Conservation (phyloP, 2,329 filamentous ascomycete genomes). For the Camptophora hylomeconis region DNA sequence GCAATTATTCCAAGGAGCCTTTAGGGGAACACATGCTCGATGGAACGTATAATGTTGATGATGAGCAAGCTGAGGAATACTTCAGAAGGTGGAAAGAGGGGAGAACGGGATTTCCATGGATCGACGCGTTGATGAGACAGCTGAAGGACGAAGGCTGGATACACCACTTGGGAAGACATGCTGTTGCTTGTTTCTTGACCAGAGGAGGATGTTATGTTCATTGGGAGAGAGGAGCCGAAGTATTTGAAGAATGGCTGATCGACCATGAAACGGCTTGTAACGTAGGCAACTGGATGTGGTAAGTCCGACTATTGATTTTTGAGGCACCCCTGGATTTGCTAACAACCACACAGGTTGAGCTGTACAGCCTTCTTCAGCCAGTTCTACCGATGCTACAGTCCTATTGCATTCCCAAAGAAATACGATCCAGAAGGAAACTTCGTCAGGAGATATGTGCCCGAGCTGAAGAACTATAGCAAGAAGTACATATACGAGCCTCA, state of each 20-base stretch:
- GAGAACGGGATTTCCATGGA: slow-evolving; percentile 64
- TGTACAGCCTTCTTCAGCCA: slow-evolving; percentile 65
- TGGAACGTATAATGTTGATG: slow-evolving; percentile 52
- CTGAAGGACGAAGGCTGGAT: slow-evolving; percentile 62
- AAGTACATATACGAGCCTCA: slow-evolving; percentile 72
- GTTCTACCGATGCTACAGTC: slow-evolving; percentile 58
- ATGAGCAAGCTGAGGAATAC: slow-evolving; percentile 46
- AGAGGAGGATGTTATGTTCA: slow-evolving; percentile 64
- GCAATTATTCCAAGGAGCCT: slow-evolving; percentile 35
- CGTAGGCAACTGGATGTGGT: slow-evolving; percentile 60
- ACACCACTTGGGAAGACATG: slow-evolving; percentile 63
- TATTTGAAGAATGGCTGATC: slow-evolving; percentile 63
- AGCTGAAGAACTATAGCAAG: slow-evolving; percentile 46
- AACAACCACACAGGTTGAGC: slow-evolving; percentile 41
- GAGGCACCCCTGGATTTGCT: neutral
- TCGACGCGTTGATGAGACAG: slow-evolving; percentile 69
- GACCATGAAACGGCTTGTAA: slow-evolving; percentile 67
- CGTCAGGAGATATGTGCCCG: slow-evolving; percentile 53
- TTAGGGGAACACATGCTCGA: slow-evolving; percentile 36
- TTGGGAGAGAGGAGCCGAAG: slow-evolving; percentile 67
- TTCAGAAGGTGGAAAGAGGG: slow-evolving; percentile 58
- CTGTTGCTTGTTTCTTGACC: slow-evolving; percentile 71
- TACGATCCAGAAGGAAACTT: slow-evolving; percentile 59
- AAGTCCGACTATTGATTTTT: slow-evolving; percentile 11
- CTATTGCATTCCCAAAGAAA: slow-evolving; percentile 59